Evolutionary conservation across 441 rosid species (phyloP), one percentile per base, ranked within the genome.

Genomic region (Brassica hybrid): DNA sequence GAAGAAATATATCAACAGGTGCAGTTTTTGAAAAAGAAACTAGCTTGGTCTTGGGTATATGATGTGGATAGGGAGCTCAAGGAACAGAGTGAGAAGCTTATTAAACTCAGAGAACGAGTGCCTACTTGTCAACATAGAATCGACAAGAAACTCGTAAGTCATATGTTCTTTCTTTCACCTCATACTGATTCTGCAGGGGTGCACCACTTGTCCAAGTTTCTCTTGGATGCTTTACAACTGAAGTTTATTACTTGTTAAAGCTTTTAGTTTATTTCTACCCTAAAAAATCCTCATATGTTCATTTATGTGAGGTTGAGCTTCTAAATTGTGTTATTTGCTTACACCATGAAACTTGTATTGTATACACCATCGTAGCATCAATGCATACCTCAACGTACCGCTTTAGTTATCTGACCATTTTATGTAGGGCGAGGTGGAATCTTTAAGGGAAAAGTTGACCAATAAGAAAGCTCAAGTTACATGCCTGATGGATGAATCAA

Each of bases 1-100:
- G 98, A 92, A 81, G 90, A 90, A 84, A 81, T 94, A 60, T 79
- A 90, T 66, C 93, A 81, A 78, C 82, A 88, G 83, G 85, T 85
- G 77, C 88, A 83, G 69, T 92, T 83, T 43, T 80, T 96, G 79
- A 92, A 84, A 79, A 93, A 94, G 84, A 90, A 88, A 84, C 97
- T 96, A 62, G 97, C 98, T 34, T 96, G 98, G 99, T 87, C 97
- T 6, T 92, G 92, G 96, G 97, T 94, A 43, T 94, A 92, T 74
- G 84, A 85, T 78, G 89, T 87, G 59, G 98, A 96, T 77, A 82
- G 72, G 88, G 86, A 89, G 80, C 84, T 94, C 45, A 71, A 79
- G 76, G 93, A 89, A 72, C 90, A 89, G 68, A 67, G 30, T 60
- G 68, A 58, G 74, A 87, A 79, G 76, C 79, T 95, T 81, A 84